Base-by-base conservation (phyloP, 352 stramenopile species). In the Pythium aristosporum region DNA sequence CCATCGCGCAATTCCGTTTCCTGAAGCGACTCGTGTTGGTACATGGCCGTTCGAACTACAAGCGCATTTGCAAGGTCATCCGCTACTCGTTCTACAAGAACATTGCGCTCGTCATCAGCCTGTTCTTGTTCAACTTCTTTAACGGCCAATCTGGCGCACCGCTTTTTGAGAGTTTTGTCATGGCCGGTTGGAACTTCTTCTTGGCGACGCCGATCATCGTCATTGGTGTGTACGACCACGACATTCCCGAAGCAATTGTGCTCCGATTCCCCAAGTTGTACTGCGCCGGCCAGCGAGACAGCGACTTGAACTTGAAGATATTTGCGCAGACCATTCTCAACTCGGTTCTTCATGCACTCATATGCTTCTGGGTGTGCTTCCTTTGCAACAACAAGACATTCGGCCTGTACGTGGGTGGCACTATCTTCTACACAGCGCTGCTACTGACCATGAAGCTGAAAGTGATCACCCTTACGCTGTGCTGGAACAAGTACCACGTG, bases 51-150 rank as follows among this genome's bases (percentile, higher is more conserved):
- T 98, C 88, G 82, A 98, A 98, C 75, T 99, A 99, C 74, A 94
- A 97, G 57, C 92, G 97, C 34, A 88, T 98, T 21, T 91, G 81
- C 63, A 96, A 94, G 52, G 85, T 98, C 36, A 93, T 99, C 62
- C 79, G 96, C 10, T 99, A 98, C 70, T 97, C 97, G 37, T 99
- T 99, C 73, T 99, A 99, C 89, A 99, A 99, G 78, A 99, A 99
- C 82, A 95, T 98, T 58, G 80, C 96, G 32, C 87, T 99, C 23
- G 91, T 98, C 56, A 89, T 97, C 39, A 91, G 79, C 50, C 74
- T 98, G 57, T 97, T 98, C 69, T 72, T 97, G 5, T 90, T 89
- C 69, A 96, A 92, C 65, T 88, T 98, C 46, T 97, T 85, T 74
- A 98, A 94, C 68, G 94, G 92, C 16, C 95, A 98, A 56, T 98